These are phyloP conservation scores for Hirschioporus abietinus DNA, from an alignment of 768 basidiomycete genomes.

Conservation along the genomic window DNA sequence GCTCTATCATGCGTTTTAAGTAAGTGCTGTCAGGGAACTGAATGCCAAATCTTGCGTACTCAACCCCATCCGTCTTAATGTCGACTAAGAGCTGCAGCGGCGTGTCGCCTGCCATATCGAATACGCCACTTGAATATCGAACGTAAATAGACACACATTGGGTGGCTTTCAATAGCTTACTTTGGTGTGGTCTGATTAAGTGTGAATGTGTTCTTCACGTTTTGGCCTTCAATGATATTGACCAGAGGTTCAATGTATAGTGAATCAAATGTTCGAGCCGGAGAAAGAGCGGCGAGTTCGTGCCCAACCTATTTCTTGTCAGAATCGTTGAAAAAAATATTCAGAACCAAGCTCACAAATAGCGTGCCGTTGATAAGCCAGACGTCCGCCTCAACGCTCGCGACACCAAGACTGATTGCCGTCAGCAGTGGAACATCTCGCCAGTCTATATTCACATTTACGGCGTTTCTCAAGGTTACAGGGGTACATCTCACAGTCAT, in stretches of 20 bases:
- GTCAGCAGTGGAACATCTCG: slow-evolving; percentile 44
- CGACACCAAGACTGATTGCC: slow-evolving; percentile 43
- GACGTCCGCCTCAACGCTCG: slow-evolving; percentile 51
- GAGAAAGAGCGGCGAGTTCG: slow-evolving; percentile 36
- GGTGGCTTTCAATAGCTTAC: slow-evolving; percentile 22
- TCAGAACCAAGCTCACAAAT: slow-evolving; percentile 27
- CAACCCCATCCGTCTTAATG: slow-evolving; percentile 45
- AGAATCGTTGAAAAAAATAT: not conserved
- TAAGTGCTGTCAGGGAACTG: slow-evolving; percentile 2
- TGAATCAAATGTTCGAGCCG: slow-evolving; percentile 39
- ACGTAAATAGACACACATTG: not conserved
- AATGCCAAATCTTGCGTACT: slow-evolving; percentile 25
- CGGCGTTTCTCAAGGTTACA: not conserved
- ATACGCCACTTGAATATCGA: slow-evolving; percentile 38
- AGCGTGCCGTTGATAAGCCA: slow-evolving; percentile 41
- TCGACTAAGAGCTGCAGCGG: slow-evolving; percentile 46
- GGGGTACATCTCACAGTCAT: slow-evolving; percentile 36
- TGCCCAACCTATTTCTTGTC: slow-evolving; percentile 36
- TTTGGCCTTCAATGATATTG: slow-evolving; percentile 34
- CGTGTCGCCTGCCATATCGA: slow-evolving; percentile 36
- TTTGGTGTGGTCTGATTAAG: slow-evolving; percentile 34
- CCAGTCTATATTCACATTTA: slow-evolving; percentile 34
- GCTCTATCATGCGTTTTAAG: slow-evolving; percentile 25
- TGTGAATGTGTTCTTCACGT: slow-evolving; percentile 38
- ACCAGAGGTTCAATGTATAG: slow-evolving; percentile 44